Percentiles rank a stretch among this genome's conserved stretches.
Conservation (phyloP, 495 filamentous ascomycete genomes). For the Clohesyomyces aquaticus region DNA sequence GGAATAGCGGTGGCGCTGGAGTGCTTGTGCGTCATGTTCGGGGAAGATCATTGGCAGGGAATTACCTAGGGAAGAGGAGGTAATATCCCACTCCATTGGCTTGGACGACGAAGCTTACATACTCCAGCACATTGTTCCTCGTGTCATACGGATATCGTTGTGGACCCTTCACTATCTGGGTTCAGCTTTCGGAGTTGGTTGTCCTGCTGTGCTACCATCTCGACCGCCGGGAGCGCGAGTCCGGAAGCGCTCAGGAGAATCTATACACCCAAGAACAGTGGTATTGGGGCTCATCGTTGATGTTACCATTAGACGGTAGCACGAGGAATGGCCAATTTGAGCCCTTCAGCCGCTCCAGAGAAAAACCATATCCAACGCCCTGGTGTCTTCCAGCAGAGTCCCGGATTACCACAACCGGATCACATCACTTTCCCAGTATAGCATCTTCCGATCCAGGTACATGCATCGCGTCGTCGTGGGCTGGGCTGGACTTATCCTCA, state of each 20-base stretch:
- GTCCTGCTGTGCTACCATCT: slow-evolving; percentile 28
- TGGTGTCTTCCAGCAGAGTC: neutral
- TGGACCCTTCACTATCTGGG: slow-evolving; percentile 11
- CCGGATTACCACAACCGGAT: neutral
- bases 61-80: slow-evolving; percentile 11
- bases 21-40: slow-evolving; percentile 33
- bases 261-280: neutral
- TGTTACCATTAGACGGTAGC: no score
- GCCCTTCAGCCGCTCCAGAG: neutral
- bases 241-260: slow-evolving; percentile 16
- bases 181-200: slow-evolving; percentile 31
- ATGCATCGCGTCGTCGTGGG: no score
- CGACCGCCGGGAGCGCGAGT: slow-evolving; percentile 17
- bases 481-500: neutral
- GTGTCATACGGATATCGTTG: slow-evolving; percentile 29
- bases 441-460: no score
- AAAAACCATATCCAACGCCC: neutral
- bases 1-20: slow-evolving; percentile 33
- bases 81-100: slow-evolving; percentile 19
- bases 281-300: no score
- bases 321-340: neutral
- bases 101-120: slow-evolving; percentile 16
- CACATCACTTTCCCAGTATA: neutral
- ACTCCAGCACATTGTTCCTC: slow-evolving; percentile 19
- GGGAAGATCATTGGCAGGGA: slow-evolving; percentile 25